Base-by-base conservation (phyloP, 2,329 filamentous ascomycete genomes). In the Alternaria panax region DNA sequence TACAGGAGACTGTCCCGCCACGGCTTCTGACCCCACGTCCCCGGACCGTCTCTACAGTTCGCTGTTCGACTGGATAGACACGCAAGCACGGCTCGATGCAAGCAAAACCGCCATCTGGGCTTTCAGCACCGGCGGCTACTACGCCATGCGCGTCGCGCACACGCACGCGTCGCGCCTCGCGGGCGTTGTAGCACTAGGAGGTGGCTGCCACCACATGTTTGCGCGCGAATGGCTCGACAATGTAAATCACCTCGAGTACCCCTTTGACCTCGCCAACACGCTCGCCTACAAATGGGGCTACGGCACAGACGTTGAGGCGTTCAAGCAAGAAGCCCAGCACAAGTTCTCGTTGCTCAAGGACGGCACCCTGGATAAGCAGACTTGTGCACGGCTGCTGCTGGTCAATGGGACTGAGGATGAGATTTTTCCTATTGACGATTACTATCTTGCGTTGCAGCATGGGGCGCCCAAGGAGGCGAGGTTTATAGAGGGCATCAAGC, bases 381-480 rank as follows among this genome's bases (percentile, higher is more conserved):
- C 76, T 7, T 86, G 85, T 57, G 75, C 82, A 24, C 76, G 80
- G 28, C 68, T 87, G 53, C 69, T 88, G 36, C 75, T 88, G 6
- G 85, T 88, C 8, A 88, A 88, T 65, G 83, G 86, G 0, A 84
- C 82, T 1, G 80, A 84, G 28, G 86, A 88, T 67, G 85, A 87
- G 76, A 87, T 88, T 47, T 88, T 88, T 73, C 86, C 86, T 0
- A 85, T 88, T 45, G 86, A 88, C 65, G 86, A 88, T 65, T 84
- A 85, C 56, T 84, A 85, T 64, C 71, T 87, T 40, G 83, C 83
- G 25, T 66, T 87, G 46, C 78, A 82, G 66, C 81, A 84, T 69
- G 86, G 85, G 0, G 69, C 76, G 20, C 81, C 84, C 2, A 88
- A 88, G 74, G 80, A 85, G 67, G 84, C 78, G 38, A 76, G 78